Percentiles rank a stretch among this genome's conserved stretches.
Evolutionary conservation across 2,329 filamentous ascomycete genomes (phyloP).

Genomic region (Neonectria coccinea): DNA sequence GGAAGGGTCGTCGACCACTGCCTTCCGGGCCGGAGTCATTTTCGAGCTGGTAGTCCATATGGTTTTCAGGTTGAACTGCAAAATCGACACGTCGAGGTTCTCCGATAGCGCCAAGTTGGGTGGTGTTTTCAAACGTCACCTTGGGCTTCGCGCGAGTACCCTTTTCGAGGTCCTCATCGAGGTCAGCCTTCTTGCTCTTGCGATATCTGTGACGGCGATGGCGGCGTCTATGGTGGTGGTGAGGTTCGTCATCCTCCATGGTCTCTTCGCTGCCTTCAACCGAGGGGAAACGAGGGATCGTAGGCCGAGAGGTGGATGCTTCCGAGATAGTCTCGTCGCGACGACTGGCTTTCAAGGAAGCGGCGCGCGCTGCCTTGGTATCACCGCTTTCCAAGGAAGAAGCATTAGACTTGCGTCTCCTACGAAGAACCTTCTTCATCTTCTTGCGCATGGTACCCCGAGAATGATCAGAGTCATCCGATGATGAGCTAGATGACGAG

Average conservation of each 20-base stretch:
- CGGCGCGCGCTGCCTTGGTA: conserved; percentile 50
- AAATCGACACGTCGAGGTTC: conserved; percentile 71
- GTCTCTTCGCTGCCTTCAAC: conserved; percentile 57
- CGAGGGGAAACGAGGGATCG: conserved; percentile 52
- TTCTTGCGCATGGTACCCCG: conserved; percentile 76
- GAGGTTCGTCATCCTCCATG: conserved; percentile 58
- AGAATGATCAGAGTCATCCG: conserved; percentile 69
- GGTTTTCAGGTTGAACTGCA: conserved; percentile 51
- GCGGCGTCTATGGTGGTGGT: conserved; percentile 49
- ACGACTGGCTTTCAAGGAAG: conserved; percentile 53
- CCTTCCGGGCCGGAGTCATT: conserved; percentile 37
- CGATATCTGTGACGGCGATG: conserved; percentile 54
- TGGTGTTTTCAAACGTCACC: conserved; percentile 43
- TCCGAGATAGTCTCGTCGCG: conserved; percentile 56
- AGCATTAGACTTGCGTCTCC: conserved; percentile 80
- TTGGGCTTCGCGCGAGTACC: conserved; percentile 49
- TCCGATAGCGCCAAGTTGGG: conserved; percentile 42
- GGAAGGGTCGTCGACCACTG: conserved; percentile 60
- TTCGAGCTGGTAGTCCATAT: conserved; percentile 44
- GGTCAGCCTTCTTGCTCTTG: conserved; percentile 59
- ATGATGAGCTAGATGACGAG: conserved; percentile 75
- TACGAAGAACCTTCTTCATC: conserved; percentile 80
- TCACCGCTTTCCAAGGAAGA: conserved; percentile 72
- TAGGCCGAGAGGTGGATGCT: conserved; percentile 52
- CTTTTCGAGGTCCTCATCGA: conserved; percentile 42